Conservation (phyloP, 1,284 basidiomycete species). For the Crocinoboletus sp. region DNA sequence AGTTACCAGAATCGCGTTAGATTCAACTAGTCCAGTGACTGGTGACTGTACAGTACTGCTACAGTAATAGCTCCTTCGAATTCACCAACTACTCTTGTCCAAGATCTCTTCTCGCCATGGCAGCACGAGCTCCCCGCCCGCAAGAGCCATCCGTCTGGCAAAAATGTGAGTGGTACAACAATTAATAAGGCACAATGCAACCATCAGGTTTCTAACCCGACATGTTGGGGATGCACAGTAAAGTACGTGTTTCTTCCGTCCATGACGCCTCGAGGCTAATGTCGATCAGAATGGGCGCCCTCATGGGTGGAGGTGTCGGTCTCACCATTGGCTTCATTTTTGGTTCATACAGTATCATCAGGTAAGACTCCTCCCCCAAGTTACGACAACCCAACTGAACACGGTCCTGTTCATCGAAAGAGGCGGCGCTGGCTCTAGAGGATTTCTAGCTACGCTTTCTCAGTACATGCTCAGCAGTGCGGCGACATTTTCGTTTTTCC, state of each 20-base stretch:
- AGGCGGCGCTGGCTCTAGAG: conserved; percentile 83
- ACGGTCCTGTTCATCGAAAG: conserved; percentile 37
- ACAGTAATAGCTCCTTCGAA: no score
- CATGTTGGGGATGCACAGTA: conserved; percentile 33
- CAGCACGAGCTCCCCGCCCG: conserved; percentile 33
- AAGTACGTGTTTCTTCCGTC: conserved; percentile 37
- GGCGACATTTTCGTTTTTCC: conserved; percentile 83
- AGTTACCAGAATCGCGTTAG: background rate
- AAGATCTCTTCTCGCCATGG: conserved; percentile 18
- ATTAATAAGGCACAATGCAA: background rate
- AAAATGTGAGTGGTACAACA: conserved; percentile 51
- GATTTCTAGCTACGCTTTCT: conserved; percentile 81
- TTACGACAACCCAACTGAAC: conserved; percentile 7
- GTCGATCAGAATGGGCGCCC: conserved; percentile 75
- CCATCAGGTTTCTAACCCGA: conserved; percentile 17
- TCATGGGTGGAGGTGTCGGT: conserved; percentile 91
- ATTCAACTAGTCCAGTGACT: no score
- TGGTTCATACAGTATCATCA: conserved; percentile 84
- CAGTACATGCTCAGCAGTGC: conserved; percentile 94
- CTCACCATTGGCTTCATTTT: conserved; percentile 97
- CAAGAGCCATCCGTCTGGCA: conserved; percentile 67
- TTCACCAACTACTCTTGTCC: background rate
- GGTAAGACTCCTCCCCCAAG: conserved; percentile 42
- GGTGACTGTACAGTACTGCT: no score
- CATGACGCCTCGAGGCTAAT: conserved; percentile 9